Evolutionary conservation across 768 basidiomycete genomes (phyloP), one percentile per base, ranked within the genome.

Genomic region (Calocera viscosa): DNA sequence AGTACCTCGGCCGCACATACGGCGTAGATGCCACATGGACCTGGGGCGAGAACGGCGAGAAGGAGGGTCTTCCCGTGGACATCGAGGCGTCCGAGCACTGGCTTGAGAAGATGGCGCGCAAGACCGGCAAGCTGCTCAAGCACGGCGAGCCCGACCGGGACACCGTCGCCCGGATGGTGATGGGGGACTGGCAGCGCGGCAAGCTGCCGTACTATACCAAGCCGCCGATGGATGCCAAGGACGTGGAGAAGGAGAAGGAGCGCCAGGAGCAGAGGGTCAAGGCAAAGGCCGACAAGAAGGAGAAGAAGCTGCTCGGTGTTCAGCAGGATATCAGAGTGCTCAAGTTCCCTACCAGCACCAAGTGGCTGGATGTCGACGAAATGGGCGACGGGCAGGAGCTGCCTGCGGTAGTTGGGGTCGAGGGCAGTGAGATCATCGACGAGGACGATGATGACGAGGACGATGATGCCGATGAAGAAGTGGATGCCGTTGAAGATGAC

Each of bases 181-280:
- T 99, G 73, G 91, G 87, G 75, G 96, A 97, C 75, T 97, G 95
- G 95, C 93, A 97, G 67, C 81, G 96, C 53, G 96, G 95, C 8
- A 88, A 92, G 71, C 95, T 99, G 73, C 96, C 96, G 22, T 99
- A 87, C 81, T 99, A 97, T 73, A 94, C 93, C 39, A 75, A 88
- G 14, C 96, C 96, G 16, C 95, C 95, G 66, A 92, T 91, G 74
- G 85, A 86, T 70, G 87, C 84, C 71, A 77, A 88, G 67, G 89
- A 89, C 72, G 43, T 60, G 49, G 80, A 78, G 72, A 66, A 24
- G 64, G 71, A 69, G 14, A 65, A 67, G 68, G 69, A 41, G 69
- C 70, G 38, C 67, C 11, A 43, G 11, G 53, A 60, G 53, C 67
- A 22, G 70, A 71, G 64, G 70, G 71, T 66, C 22, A 53, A 69